Evolutionary conservation across 345 rosid genomes (phyloP).

Genomic region (Leavenworthia alabamica): DNA sequence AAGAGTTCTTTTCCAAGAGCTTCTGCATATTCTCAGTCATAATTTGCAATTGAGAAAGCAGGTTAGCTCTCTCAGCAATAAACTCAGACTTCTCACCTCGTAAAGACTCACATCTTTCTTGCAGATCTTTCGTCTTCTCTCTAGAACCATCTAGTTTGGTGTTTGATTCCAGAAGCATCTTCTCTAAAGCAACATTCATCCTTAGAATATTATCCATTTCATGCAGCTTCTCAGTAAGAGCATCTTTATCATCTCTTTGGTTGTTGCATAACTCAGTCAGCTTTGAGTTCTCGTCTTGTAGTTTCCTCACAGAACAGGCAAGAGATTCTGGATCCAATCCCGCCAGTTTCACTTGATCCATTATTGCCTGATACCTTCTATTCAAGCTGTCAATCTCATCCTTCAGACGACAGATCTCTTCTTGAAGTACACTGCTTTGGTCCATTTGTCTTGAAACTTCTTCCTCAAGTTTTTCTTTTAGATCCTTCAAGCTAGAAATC

Average conservation of each 20-base stretch:
- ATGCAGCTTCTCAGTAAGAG: conserved; percentile 46
- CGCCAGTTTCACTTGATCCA: conserved; percentile 56
- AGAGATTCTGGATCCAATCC: conserved; percentile 56
- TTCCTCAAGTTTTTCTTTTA: conserved; percentile 65
- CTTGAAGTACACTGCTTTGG: conserved; percentile 57
- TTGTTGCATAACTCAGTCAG: conserved; percentile 47
- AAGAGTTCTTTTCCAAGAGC: conserved; percentile 53
- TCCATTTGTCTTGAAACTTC: conserved; percentile 51
- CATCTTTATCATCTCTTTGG: conserved; percentile 42
- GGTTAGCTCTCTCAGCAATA: conserved; percentile 56
- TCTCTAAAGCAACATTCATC: conserved; percentile 58
- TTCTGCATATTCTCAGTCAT: conserved; percentile 71
- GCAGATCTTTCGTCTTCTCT: conserved; percentile 50
- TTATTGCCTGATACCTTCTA: conserved; percentile 42
- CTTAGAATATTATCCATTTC: conserved; percentile 45
- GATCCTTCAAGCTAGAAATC: conserved; percentile 47
- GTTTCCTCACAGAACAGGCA: conserved; percentile 48
- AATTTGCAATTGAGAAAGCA: conserved; percentile 73
- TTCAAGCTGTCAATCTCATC: conserved; percentile 61
- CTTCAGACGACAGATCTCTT: conserved; percentile 61
- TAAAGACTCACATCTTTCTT: conserved; percentile 55
- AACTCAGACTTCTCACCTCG: conserved; percentile 66
- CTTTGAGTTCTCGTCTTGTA: conserved; percentile 59
- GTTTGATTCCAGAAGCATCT: conserved; percentile 62
- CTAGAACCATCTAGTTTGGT: conserved; percentile 60